Conservation (phyloP, 2,329 filamentous ascomycete genomes). For the Pestalotiopsis sp. region DNA sequence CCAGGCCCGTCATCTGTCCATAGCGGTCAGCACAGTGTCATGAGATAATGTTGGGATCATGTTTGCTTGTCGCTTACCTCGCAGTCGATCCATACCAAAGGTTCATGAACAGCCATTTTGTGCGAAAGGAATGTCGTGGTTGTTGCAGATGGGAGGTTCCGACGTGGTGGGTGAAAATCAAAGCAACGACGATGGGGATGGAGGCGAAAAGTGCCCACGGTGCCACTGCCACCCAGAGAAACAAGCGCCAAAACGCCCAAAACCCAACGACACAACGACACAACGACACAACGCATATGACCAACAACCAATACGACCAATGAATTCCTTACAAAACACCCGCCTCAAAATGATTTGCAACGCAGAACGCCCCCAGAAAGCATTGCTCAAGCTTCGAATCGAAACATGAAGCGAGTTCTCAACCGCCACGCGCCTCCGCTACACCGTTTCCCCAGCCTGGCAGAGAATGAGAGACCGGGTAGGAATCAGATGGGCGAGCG, state of each 20-base stretch:
- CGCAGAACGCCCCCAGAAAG: too few species aligned
- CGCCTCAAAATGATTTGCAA: too few species aligned
- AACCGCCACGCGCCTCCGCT: too few species aligned
- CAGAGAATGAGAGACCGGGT: too few species aligned
- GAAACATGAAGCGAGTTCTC: too few species aligned
- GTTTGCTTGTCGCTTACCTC: slow-evolving; percentile 40
- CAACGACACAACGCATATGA: neutral
- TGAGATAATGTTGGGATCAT: neutral
- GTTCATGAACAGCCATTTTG: slow-evolving; percentile 17
- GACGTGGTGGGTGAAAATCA: neutral
- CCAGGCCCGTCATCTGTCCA: slow-evolving; percentile 86
- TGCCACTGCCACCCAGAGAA: neutral
- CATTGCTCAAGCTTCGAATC: too few species aligned
- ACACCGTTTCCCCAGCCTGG: too few species aligned
- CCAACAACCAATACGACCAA: neutral
- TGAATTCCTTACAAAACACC: too few species aligned
- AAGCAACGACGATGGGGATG: neutral
- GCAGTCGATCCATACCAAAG: slow-evolving; percentile 37
- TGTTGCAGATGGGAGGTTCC: neutral
- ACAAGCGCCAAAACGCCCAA: neutral
- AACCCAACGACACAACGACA: neutral
- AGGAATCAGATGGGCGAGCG: too few species aligned
- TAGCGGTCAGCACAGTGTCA: neutral
- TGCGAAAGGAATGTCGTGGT: neutral
- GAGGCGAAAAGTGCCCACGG: neutral